Evolutionary conservation across 495 filamentous ascomycete species (phyloP).

Genomic region (Hypoxylon rickii): DNA sequence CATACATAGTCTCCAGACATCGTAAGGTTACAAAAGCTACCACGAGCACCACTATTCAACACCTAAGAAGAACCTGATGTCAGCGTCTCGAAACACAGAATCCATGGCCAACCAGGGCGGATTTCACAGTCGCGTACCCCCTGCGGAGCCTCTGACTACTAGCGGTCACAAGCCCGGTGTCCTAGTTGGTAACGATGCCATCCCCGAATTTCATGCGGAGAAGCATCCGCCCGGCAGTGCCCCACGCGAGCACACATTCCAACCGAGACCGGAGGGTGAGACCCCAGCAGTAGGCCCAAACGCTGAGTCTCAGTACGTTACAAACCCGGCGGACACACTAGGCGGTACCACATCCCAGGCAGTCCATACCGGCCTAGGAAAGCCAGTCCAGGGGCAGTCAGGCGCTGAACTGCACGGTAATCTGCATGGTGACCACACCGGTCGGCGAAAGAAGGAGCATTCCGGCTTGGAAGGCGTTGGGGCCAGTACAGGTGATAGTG

Average conservation of each 20-base stretch:
- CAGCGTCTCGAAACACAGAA: slow-evolving; percentile 55
- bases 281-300: slow-evolving; percentile 51
- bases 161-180: slow-evolving; percentile 68
- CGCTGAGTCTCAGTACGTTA: neutral
- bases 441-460: slow-evolving; percentile 55
- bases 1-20: no score
- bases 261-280: slow-evolving; percentile 56
- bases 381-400: slow-evolving; percentile 66
- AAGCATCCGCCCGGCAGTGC: slow-evolving; percentile 67
- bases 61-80: slow-evolving; percentile 59
- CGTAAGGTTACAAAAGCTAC: no score
- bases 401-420: slow-evolving; percentile 60
- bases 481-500: slow-evolving; percentile 36
- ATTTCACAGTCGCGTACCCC: slow-evolving; percentile 57
- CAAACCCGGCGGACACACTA: slow-evolving; percentile 57
- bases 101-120: slow-evolving; percentile 60
- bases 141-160: slow-evolving; percentile 56
- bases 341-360: slow-evolving; percentile 66
- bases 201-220: slow-evolving; percentile 66
- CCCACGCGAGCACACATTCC: slow-evolving; percentile 63
- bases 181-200: slow-evolving; percentile 61
- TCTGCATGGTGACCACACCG: slow-evolving; percentile 31
- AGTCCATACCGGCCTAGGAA: slow-evolving; percentile 63
- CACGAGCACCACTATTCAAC: no score
- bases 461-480: slow-evolving; percentile 61